Evolutionary conservation across 1,284 basidiomycete genomes (phyloP), one percentile per base, ranked within the genome.

Genomic region (Sporisorium graminicola): DNA sequence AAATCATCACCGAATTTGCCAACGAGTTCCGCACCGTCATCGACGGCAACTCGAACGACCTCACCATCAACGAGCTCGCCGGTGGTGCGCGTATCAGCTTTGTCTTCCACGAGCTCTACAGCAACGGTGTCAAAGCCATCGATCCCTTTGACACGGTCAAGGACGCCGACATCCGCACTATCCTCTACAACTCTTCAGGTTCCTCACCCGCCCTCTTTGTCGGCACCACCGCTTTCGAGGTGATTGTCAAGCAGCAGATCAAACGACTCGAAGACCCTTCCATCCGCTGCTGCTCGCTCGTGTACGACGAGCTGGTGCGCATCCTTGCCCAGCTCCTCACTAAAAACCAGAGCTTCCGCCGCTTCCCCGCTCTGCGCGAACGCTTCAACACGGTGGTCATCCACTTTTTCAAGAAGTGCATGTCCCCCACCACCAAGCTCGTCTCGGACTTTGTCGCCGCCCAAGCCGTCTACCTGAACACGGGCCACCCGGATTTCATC

Each of bases 61-160:
- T 98, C 77, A 97, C 95, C 3, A 98, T 97, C 6, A 99, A 99
- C 86, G 97, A 99, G 86, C 91, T 99, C 12, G 98, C 94, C 26
- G 97, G 97, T 50, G 97, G 97, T 62, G 97, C 97, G 14, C 90
- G 97, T 59, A 94, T 99, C 86, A 99, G 98, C 88, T 98, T 98
- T 88, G 98, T 99, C 86, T 99, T 99, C 90, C 95, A 98, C 86
- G 97, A 99, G 81, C 91, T 99, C 54, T 99, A 99, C 84, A 96
- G 96, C 14, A 90, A 92, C 58, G 96, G 96, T 1, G 90, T 99
- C 13, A 90, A 91, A 71, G 92, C 91, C 12, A 94, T 99, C 83
- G 94, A 98, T 82, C 92, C 96, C 0, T 94, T 94, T 24, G 89
- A 91, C 58, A 95, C 96, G 85, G 89, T 99, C 65, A 94, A 95